Evolutionary conservation across 2,329 filamentous ascomycete species (phyloP).

Genomic region (Graphilbum ipis-grandicollis): DNA sequence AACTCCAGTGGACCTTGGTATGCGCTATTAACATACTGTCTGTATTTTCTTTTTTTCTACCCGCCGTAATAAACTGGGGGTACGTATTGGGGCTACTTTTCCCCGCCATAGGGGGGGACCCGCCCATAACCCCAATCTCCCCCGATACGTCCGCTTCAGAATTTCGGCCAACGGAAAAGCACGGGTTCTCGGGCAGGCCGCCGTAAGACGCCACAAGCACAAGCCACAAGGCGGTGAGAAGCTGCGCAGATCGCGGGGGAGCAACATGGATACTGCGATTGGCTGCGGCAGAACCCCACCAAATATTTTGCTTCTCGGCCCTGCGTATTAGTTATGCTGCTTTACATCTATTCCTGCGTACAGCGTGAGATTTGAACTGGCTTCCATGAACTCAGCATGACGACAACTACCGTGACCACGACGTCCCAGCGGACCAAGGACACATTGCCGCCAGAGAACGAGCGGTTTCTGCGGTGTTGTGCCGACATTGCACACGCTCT

Average conservation of each 20-base stretch:
- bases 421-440: slow-evolving; percentile 32
- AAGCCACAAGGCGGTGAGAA: background rate
- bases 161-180: slow-evolving; percentile 7
- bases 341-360: too few relatives aligned
- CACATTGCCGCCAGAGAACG: slow-evolving; percentile 72
- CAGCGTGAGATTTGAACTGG: too few relatives aligned
- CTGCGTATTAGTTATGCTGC: too few relatives aligned
- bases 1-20: too few relatives aligned
- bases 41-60: too few relatives aligned
- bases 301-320: slow-evolving; percentile 1
- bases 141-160: background rate
- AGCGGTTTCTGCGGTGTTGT: slow-evolving; percentile 84
- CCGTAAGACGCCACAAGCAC: background rate
- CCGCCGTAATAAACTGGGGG: too few relatives aligned
- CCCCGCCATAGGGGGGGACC: background rate
- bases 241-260: too few relatives aligned
- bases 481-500: slow-evolving; percentile 87
- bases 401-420: slow-evolving; percentile 16
- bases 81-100: too few relatives aligned
- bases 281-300: slow-evolving; percentile 3
- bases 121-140: background rate
- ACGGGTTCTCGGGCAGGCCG: slow-evolving; percentile 2
- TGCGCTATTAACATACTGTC: too few relatives aligned
- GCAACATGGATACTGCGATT: background rate
- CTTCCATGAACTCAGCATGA: too few relatives aligned